These are phyloP conservation scores for Eucalyptus cloeziana DNA, from an alignment of 345 rosid species.

Conservation along the genomic window DNA sequence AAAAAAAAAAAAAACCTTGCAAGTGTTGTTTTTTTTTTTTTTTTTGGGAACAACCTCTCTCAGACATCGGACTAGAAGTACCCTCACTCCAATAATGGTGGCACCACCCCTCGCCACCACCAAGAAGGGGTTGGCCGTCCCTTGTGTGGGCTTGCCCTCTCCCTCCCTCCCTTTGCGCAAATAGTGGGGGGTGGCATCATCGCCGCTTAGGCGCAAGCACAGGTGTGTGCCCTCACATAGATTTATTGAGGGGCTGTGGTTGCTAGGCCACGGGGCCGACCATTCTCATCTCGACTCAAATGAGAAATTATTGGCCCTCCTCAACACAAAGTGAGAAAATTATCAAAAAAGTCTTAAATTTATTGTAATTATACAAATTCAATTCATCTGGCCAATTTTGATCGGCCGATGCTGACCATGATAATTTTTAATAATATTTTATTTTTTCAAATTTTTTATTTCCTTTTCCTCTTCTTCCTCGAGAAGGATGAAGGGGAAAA, in stretches of 20 bases:
- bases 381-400: rapidly evolving
- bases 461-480: rapidly evolving
- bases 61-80: rapidly evolving
- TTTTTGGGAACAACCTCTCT: neutral
- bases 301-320: neutral
- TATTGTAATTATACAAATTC: rapidly evolving
- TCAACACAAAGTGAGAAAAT: rapidly evolving
- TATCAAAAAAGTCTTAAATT: rapidly evolving
- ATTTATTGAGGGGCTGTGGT: no score
- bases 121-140: neutral
- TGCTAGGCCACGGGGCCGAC: no score
- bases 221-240: neutral
- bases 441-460: rapidly evolving
- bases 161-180: no score
- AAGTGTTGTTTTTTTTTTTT: no score
- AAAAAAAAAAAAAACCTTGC: neutral
- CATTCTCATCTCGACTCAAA: rapidly evolving
- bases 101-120: neutral
- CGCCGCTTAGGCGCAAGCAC: no score
- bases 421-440: no score
- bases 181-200: no score
- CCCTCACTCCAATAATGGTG: neutral
- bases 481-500: no score
- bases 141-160: neutral
- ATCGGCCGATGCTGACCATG: rapidly evolving